Conservation (phyloP, 1,284 basidiomycete genomes). For the Cerrena zonata region DNA sequence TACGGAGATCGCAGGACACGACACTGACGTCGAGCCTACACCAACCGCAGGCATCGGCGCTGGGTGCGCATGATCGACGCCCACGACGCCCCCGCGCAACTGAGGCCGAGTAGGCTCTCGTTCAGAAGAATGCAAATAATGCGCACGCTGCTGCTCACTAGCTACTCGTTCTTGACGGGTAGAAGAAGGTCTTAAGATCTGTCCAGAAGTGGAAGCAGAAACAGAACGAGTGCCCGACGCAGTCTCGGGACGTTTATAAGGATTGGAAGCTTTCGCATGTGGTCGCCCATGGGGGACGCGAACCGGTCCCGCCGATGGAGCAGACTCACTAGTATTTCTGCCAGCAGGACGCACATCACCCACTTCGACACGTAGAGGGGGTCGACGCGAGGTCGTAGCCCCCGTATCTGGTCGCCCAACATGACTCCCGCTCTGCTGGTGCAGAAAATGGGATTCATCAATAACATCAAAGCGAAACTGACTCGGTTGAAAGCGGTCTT, state of each 20-base stretch:
- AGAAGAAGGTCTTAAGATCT: neutral
- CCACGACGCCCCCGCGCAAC: slow-evolving; percentile 10
- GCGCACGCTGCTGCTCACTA: slow-evolving; percentile 8
- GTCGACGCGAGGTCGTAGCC: slow-evolving; percentile 15
- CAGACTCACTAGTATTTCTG: slow-evolving; percentile 14
- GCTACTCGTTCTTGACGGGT: slow-evolving; percentile 11
- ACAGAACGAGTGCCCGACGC: slow-evolving; percentile 12
- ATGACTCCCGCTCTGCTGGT: slow-evolving; percentile 11
- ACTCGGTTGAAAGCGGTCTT: slow-evolving; percentile 9
- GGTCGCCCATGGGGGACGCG: slow-evolving; percentile 19
- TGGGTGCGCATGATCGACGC: slow-evolving; percentile 3
- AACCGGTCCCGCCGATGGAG: slow-evolving; percentile 16
- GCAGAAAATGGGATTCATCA: slow-evolving; percentile 23
- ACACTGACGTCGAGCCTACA: slow-evolving; percentile 1
- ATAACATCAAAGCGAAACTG: slow-evolving; percentile 28
- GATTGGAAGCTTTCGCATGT: slow-evolving; percentile 20
- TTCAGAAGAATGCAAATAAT: too few relatives aligned
- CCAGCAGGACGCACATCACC: slow-evolving; percentile 19
- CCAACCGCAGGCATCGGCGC: slow-evolving; percentile 5
- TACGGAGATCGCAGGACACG: slow-evolving; percentile 12
- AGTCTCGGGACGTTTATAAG: slow-evolving; percentile 23
- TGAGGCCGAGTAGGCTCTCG: slow-evolving; percentile 7
- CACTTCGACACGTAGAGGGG: slow-evolving; percentile 16
- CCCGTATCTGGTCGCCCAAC: slow-evolving; percentile 18
- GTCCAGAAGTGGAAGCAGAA: neutral